Evolutionary conservation across 768 basidiomycete species (phyloP), one percentile per base, ranked within the genome.

Genomic region (Xerocomellus intermedius): DNA sequence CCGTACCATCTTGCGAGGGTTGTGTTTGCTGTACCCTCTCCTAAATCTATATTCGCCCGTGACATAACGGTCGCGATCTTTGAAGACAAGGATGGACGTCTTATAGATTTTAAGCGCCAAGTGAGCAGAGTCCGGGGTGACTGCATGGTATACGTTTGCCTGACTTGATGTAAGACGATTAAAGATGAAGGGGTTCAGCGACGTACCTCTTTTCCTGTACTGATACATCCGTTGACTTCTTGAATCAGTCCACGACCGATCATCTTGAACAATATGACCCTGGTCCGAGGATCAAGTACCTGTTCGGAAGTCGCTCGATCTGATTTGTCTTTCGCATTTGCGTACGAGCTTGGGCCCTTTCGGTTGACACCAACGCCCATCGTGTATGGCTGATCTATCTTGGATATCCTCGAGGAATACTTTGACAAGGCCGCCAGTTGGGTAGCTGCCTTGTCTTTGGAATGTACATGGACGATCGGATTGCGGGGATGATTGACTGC

Each of bases 1-100:
- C 16, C 94, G 82, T 19, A 99, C 95, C 96, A 99, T 98, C 75
- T 99, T 99, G 26, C 97, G 84, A 16, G 97, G 96, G 68, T 98
- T 99, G 57, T 82, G 85, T 54, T 87, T 86, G 64, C 83, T 86
- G 72, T 93, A 93, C 24, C 95, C 95, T 52, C 87, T 82, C 45
- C 92, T 81, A 76, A 98, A 98, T n/a, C 97, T 86, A 69, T 89
- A 86, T 70, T 98, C 96, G 48, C 97, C 97, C 0, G 89, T 86
- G 38, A 98, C 94, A 70, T 99, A 99, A 54, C 89, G 88, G 64
- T 95, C 92, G n/a, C 97, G 85, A 61, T 98, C 93, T 71, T 98
- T 96, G 80, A 99, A 99, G 9, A 94, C 80, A 9, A 99, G 84
- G 59, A 99, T 98, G 24, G 94, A 97, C 2, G 97, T 99, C 70